Conservation (phyloP, 75 land plant genomes). For the Adiantum capillusveneris region DNA sequence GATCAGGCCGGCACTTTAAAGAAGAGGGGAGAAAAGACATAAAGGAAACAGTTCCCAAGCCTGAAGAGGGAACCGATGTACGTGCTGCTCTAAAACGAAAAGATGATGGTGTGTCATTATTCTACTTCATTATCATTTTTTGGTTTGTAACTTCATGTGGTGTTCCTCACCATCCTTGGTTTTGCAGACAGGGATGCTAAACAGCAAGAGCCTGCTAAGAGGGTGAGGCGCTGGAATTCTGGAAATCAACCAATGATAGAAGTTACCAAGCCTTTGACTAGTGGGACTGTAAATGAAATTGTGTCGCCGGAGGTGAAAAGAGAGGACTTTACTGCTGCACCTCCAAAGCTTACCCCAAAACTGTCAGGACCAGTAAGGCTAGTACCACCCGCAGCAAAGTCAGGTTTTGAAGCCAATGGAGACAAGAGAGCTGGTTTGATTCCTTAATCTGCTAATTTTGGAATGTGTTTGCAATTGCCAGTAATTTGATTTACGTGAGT, state of each 20-base stretch:
- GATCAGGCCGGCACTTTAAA: no score
- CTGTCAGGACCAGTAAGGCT: constrained; percentile 10
- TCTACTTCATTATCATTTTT: neutral
- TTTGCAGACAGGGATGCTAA: constrained; percentile 14
- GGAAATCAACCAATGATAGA: constrained; percentile 23
- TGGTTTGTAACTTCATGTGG: no score
- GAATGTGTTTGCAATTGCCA: neutral
- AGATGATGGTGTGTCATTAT: neutral
- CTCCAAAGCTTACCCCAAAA: constrained; percentile 24
- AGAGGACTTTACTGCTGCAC: constrained; percentile 8
- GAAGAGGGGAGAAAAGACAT: no score
- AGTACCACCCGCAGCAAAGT: constrained; percentile 33
- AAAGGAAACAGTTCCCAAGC: no score
- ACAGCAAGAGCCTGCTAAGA: constrained; percentile 42
- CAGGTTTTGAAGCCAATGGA: constrained; percentile 42
- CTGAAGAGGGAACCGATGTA: neutral
- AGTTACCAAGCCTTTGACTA: constrained; percentile 27
- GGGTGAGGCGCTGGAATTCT: constrained; percentile 59
- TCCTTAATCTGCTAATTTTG: constrained; percentile 16
- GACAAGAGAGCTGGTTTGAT: constrained; percentile 17
- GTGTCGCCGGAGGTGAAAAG: constrained; percentile 3
- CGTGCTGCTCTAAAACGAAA: neutral
- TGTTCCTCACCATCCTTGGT: no score
- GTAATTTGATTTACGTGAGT: neutral
- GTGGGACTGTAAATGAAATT: constrained; percentile 11